Evolutionary conservation across 257 asterid species (phyloP).

Genomic region (Solanum tarapatanum): DNA sequence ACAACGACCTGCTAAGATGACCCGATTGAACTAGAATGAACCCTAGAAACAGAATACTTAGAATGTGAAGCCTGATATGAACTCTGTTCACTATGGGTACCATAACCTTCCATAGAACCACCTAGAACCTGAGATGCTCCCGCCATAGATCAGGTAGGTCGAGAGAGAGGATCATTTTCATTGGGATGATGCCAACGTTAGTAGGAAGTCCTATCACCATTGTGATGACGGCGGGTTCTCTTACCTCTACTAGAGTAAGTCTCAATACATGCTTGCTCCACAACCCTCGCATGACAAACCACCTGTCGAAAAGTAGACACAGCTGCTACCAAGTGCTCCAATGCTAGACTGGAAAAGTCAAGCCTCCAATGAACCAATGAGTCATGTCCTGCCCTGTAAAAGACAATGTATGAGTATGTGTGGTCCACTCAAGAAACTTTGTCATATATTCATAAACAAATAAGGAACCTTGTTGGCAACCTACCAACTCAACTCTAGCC

Average conservation of each 20-base stretch:
- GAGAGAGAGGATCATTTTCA: neutral
- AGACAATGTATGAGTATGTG: neutral
- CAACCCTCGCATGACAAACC: neutral
- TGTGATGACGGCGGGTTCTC: fast-evolving
- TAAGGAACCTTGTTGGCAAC: neutral
- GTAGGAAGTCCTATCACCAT: neutral
- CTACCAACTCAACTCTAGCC: neutral
- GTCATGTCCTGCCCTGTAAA: neutral
- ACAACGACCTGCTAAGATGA: too few species aligned
- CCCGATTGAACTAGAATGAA: too few species aligned
- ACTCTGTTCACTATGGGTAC: too few species aligned
- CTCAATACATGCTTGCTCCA: neutral
- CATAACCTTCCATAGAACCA: too few species aligned
- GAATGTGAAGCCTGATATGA: too few species aligned
- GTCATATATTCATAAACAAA: too few species aligned
- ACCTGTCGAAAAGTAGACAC: neutral
- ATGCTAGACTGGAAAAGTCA: neutral
- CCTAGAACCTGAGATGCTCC: neutral
- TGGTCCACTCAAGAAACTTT: neutral
- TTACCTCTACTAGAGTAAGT: neutral
- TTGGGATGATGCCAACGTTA: neutral
- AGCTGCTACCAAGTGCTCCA: neutral
- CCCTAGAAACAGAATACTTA: too few species aligned
- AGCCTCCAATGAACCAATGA: neutral
- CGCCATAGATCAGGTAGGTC: fast-evolving